A percentile compares a stretch with the other conserved stretches of the same genome.
Conservation (phyloP, 2,329 filamentous ascomycete genomes). For the Neonectria ditissima region DNA sequence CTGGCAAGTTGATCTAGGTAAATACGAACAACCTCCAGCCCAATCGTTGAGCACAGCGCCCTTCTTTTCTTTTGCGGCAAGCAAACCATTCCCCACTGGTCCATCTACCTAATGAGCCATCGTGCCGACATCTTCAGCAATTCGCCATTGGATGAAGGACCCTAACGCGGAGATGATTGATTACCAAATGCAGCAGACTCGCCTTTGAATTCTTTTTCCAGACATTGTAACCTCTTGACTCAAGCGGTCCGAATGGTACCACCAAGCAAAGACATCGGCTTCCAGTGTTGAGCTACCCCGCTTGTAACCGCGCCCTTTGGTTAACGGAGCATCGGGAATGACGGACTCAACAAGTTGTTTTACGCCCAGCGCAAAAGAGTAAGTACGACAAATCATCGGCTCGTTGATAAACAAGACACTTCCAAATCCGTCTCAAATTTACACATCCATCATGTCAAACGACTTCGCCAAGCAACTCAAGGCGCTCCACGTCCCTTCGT, state of each 20-base stretch:
- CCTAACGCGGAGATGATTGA: neutral
- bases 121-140: slow-evolving; percentile 19
- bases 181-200: neutral
- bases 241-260: neutral
- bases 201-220: neutral
- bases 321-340: slow-evolving; percentile 24
- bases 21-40: neutral
- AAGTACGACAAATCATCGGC: neutral
- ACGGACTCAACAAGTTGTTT: slow-evolving; percentile 8
- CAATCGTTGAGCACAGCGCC: slow-evolving; percentile 1
- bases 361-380: neutral
- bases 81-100: slow-evolving; percentile 11
- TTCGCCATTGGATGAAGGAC: neutral
- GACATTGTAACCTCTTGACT: neutral
- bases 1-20: too few relatives aligned
- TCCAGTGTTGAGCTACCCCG: slow-evolving; percentile 23
- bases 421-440: neutral
- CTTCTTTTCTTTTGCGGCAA: slow-evolving; percentile 11
- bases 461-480: slow-evolving; percentile 51
- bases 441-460: slow-evolving; percentile 41
- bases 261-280: neutral
- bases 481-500: slow-evolving; percentile 61
- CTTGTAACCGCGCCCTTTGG: slow-evolving; percentile 30
- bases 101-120: slow-evolving; percentile 12
- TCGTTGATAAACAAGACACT: neutral